Evolutionary conservation across 1,284 basidiomycete species (phyloP), one percentile per base, ranked within the genome.

Genomic region (Sporisorium iseilematis-ciliati): DNA sequence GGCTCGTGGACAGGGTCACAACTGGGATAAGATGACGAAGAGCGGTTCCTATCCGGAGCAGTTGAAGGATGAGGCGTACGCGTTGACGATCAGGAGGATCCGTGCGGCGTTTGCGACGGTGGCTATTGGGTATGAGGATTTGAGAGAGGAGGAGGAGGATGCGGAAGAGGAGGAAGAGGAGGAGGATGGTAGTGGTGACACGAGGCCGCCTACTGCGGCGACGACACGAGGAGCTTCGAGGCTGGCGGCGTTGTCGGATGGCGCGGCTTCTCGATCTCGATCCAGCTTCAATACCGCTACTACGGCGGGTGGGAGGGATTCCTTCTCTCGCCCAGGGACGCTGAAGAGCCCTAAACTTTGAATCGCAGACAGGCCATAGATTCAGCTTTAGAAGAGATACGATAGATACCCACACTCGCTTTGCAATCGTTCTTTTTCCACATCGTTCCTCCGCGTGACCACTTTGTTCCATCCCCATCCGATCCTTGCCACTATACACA

Each of bases 11-110:
- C 74, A 79, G 41, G 77, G 77, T 2, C 77, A 79, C 62, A 67
- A 66, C 41, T 78, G 75, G 77, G 77, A 79, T 41, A 77, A 79
- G 42, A 77, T 79, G 75, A 65, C 64, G 10, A 59, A 72, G 38
- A 21, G 53, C 33, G 67, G 61, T 7, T 50, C 62, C 6, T 23
- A 40, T 14, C 55, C 75, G 11, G 77, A 52, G 8, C 61, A 67
- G 52, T 14, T 74, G 41, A 70, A 65, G 33, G 56, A 73, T 11
- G 65, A 78, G n/a, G 75, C 71, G 3, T 79, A 79, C 43, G 31
- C 48, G 5, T 38, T 76, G 38, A 55, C 64, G 11, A 25, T 69
- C 5, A n/a, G 50, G n/a, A 49, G 72, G 18, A 57, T 79, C 16
- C 46, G 73, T 7, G 63, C 64, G 35, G 65, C 70, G 0, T 79